A percentile compares a stretch with the other conserved stretches of the same genome.
phyloP scores from a whole-genome alignment of 805 yeast species.

The Suhomyces sp. region DNA sequence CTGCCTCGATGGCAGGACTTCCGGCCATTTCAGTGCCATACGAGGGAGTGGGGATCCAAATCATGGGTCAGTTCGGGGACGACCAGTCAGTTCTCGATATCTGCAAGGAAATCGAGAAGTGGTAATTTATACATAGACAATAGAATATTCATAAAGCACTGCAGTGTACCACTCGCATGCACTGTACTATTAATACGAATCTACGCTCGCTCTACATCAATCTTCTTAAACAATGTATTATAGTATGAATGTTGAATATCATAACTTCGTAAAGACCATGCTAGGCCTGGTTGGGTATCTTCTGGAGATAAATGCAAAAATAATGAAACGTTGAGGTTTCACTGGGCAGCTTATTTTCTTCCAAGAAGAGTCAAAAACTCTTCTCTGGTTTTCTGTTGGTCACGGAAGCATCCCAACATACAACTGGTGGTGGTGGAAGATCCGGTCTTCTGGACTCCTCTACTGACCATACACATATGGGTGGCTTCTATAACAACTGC shows the following conservation, averaged over 20 bases:
- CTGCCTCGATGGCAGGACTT: conserved; percentile 87
- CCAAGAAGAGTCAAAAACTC: conserved; percentile 84
- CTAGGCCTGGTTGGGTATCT: not conserved
- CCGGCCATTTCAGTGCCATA: conserved; percentile 83
- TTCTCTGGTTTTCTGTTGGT: conserved; percentile 92
- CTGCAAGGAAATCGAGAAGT: conserved; percentile 11
- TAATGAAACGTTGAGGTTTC: conserved; percentile 1
- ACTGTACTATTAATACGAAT: no score
- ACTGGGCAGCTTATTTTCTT: conserved; percentile 39
- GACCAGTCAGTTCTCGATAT: conserved; percentile 58
- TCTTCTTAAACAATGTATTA: not conserved
- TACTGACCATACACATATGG: conserved; percentile 98
- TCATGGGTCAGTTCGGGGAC: conserved; percentile 83
- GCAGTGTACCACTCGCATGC: no score
- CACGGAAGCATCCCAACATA: conserved; percentile 94
- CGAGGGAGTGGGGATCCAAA: conserved; percentile 59
- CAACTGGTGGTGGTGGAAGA: conserved; percentile 92
- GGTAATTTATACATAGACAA: not conserved
- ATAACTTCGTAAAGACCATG: conserved; percentile 21
- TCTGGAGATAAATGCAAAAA: not conserved
- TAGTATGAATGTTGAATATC: conserved; percentile 28
- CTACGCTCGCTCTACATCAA: not conserved
- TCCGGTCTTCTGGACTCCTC: conserved; percentile 96
- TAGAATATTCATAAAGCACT: no score
- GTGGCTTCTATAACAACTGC: conserved; percentile 98